Percentiles rank a stretch among this genome's conserved stretches.
phyloP scores from a whole-genome alignment of 163 green algal species.

The Prototheca stagnorum region DNA sequence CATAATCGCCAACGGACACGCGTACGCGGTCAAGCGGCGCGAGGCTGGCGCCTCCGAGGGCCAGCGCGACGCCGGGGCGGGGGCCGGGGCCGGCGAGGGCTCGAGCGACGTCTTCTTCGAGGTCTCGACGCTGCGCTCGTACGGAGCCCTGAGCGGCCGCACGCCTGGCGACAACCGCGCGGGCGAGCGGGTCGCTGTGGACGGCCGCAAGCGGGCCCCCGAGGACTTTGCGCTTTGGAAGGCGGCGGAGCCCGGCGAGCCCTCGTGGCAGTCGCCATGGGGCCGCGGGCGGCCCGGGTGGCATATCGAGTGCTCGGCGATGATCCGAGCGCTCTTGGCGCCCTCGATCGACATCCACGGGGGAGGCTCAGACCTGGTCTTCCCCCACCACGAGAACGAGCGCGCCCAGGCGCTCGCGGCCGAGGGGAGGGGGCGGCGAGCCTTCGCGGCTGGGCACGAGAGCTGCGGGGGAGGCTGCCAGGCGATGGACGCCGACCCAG shows the following conservation, averaged over 20 bases:
- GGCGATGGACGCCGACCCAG: not conserved
- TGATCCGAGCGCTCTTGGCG: slow-evolving; percentile 71
- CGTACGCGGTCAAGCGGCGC: slow-evolving; percentile 56
- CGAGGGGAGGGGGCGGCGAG: not conserved
- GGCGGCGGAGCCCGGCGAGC: slow-evolving; percentile 75
- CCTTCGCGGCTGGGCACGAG: not conserved
- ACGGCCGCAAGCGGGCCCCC: slow-evolving; percentile 54
- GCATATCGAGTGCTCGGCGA: slow-evolving; percentile 91
- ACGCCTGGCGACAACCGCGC: no score
- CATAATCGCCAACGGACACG: slow-evolving; percentile 89
- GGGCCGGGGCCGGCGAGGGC: no score
- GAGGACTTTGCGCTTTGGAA: slow-evolving; percentile 96
- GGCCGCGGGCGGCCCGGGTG: slow-evolving; percentile 58
- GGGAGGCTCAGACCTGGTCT: slow-evolving; percentile 60
- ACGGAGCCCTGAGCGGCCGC: slow-evolving; percentile 49
- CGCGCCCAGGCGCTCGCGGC: slow-evolving; percentile 72
- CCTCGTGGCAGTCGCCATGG: slow-evolving; percentile 82
- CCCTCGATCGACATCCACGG: slow-evolving; percentile 85
- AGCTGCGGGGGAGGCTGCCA: not conserved
- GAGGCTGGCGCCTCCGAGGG: no score
- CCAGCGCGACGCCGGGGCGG: no score
- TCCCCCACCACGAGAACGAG: slow-evolving; percentile 98
- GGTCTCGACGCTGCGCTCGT: slow-evolving; percentile 45
- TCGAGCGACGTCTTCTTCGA: slow-evolving; percentile 95
- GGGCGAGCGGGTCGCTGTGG: not conserved